These are phyloP conservation scores for Papiliotrema fonsecae DNA, from an alignment of 1,284 basidiomycete species.

Conservation along the genomic window DNA sequence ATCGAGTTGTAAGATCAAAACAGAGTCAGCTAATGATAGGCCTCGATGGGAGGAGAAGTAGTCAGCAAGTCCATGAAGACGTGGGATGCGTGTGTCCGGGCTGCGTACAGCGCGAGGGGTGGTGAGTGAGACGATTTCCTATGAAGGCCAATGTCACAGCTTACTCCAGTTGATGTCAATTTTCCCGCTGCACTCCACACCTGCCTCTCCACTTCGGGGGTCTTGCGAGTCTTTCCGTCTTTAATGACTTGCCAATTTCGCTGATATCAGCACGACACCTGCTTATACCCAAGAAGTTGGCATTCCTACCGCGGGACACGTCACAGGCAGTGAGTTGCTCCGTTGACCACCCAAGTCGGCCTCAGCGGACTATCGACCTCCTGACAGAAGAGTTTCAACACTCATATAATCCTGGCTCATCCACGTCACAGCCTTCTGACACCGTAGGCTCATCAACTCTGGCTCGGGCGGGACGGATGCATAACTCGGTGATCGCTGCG, in stretches of 20 bases:
- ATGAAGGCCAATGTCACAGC: too few species aligned
- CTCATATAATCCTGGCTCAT: not conserved
- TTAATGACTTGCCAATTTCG: not conserved
- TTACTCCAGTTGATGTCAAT: constrained; percentile 24
- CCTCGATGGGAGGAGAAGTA: too few species aligned
- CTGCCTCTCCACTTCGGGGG: constrained; percentile 19
- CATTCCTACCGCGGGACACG: constrained; percentile 27
- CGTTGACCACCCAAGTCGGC: not conserved
- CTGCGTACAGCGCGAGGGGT: constrained; percentile 17
- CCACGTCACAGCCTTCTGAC: not conserved
- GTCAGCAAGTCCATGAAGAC: constrained; percentile 9
- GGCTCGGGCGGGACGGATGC: constrained; percentile 15
- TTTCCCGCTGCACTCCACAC: constrained; percentile 16
- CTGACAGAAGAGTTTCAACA: not conserved
- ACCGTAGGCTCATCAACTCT: constrained; percentile 4
- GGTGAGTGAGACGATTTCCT: too few species aligned
- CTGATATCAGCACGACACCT: constrained; percentile 17
- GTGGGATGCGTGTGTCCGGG: constrained; percentile 26
- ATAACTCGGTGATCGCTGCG: constrained; percentile 20
- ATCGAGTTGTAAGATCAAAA: too few species aligned
- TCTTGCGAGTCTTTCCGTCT: constrained; percentile 28
- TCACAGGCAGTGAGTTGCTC: constrained; percentile 25
- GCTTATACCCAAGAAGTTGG: constrained; percentile 36
- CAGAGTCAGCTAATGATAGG: too few species aligned
- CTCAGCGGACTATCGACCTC: constrained; percentile 1